Evolutionary conservation across 768 basidiomycete genomes (phyloP), one percentile per base, ranked within the genome.

Genomic region (Rhodotorula taiwanensis): DNA sequence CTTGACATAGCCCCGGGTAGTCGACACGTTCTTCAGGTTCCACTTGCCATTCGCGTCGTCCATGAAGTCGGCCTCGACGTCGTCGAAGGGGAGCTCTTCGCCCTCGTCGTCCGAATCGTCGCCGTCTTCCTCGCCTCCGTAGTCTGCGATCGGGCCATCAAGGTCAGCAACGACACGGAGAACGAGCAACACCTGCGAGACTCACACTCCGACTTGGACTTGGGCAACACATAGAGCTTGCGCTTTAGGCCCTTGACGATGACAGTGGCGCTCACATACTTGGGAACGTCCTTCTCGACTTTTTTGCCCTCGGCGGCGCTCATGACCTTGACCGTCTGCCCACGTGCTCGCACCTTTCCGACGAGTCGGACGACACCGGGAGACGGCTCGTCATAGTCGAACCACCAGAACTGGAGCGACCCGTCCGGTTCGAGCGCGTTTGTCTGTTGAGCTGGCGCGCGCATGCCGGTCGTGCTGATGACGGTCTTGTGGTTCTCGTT

Each of bases 381-480:
- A 65, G 21, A 87, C 83, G 52, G 83, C 81, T 74, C 98, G 39
- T 93, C 83, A 72, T 90, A 90, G 73, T 99, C 95, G 27, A 97
- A 79, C 95, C 95, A 99, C 79, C 86, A 99, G 79, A 99, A 92
- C 31, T 82, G 82, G 20, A 98, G 77, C 5, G 84, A 87, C 3
- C 89, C 91, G 67, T 95, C 90, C 7, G 82, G 77, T 72, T 97
- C 89, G 4, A 92, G 80, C 0, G 85, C 86, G 45, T 76, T 72
- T 52, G 79, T 64, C 39, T 57, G 56, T 15, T 52, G 47, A 27
- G 60, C 56, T 20, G 43, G 59, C 11, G 57, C 66, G 53, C 64
- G 67, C 50, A 58, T 52, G 47, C 50, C 56, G 50, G 41, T 67
- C 58, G 62, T 53, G 36, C 62, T 80, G 16, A 55, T 70, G 36